Evolutionary conservation across 2,329 filamentous ascomycete species (phyloP), one percentile per base, ranked within the genome.

Genomic region (Fusarium illudens): DNA sequence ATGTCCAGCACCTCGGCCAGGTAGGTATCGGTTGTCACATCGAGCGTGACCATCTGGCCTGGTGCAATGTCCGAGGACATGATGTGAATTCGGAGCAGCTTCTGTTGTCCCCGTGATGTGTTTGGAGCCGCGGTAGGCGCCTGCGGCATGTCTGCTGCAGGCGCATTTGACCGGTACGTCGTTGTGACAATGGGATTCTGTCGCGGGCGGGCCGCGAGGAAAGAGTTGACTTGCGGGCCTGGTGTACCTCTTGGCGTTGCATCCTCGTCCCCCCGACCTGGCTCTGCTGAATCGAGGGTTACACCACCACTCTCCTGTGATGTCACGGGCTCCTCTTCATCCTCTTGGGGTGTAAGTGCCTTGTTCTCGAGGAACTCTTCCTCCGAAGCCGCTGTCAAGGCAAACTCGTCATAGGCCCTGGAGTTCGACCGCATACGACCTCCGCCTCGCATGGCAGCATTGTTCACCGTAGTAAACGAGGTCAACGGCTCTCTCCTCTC

Each of bases 401-500:
- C 92, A 78, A 96, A 95, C 70, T 96, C 92, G 71, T 95, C 92
- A 82, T 90, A 93, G 1, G 91, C 89, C 74, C 90, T 93, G 20
- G 91, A 92, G 67, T 92, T 90, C 61, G 90, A 88, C 58, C 92
- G 84, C 64, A 84, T 82, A 50, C 85, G 79, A 6, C 82, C 85
- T 9, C 84, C 81, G 39, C 84, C 90, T 57, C 88, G 85, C 75
- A 91, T 91, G 72, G 93, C 92, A 58, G 90, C 91, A 75, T 93
- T 94, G 75, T 95, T 94, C 64, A 91, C 92, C 7, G 92, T 93
- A 34, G 92, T 93, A 72, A 95, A 96, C 19, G 92, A 89, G 6
- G 87, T 87, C n/a, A 96, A 84, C 3, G 89, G 86, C 72, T 91
- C 91, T 20, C 87, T 92, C 33, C 92, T 86, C 60, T 92, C 90